These are phyloP conservation scores for Cordyceps militaris DNA, from an alignment of 2,329 filamentous ascomycete genomes.

Conservation along the genomic window DNA sequence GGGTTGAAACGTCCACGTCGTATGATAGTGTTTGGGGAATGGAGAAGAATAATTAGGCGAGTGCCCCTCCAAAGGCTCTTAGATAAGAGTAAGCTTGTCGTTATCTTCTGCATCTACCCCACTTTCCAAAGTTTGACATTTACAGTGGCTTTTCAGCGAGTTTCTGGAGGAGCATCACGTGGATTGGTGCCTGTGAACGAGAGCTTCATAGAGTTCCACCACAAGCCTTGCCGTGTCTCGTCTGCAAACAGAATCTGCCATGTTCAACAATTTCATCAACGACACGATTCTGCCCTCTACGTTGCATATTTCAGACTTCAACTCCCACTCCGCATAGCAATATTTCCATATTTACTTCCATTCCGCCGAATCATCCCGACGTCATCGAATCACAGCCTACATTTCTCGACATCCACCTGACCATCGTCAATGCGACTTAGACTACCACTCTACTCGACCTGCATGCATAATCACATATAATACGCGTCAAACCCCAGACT, in stretches of 20 bases:
- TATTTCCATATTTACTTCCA: too few relatives aligned
- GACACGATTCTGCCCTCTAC: neutral
- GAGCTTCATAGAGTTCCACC: neutral
- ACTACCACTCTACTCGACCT: neutral
- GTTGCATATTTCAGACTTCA: neutral
- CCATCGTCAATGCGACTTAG: neutral
- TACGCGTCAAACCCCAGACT: neutral
- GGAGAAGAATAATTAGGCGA: constrained; percentile 1
- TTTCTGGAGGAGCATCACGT: neutral
- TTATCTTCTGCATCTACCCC: constrained; percentile 9
- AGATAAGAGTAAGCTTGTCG: constrained; percentile 11
- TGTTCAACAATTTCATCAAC: neutral
- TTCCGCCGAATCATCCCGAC: neutral
- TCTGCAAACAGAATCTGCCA: neutral
- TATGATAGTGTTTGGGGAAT: neutral
- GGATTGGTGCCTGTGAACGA: neutral
- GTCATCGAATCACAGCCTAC: neutral
- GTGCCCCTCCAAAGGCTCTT: constrained; percentile 2
- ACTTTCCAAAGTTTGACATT: neutral
- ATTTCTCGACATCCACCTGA: neutral
- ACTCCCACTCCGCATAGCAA: neutral
- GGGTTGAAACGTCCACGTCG: neutral
- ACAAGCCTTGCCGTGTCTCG: neutral
- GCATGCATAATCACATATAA: neutral
- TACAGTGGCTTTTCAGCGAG: neutral